Evolutionary conservation across 345 rosid genomes (phyloP), one percentile per base, ranked within the genome.

Genomic region (Erucastrum elatum): DNA sequence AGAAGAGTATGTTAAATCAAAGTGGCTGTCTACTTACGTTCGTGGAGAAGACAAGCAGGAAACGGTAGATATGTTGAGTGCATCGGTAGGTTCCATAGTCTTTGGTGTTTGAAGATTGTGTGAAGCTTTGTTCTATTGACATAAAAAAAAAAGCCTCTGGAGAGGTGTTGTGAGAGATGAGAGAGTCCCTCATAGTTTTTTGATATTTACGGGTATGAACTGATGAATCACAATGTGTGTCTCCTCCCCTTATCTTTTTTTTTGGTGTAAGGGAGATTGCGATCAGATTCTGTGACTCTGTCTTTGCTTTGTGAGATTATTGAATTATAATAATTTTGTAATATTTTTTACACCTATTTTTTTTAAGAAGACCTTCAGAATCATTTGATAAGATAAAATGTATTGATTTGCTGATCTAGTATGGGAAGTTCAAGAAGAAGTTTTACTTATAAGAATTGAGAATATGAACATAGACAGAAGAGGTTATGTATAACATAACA

Each of bases 1-100:
- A 1, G 84, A 84, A 0, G 95, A 88, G 76, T 95, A 95, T 82
- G 84, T 96, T 71, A 84, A 84, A 71, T 89, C 98, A 30, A 93
- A 96, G 64, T 94, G 98, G 98, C 80, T 92, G 39, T 87, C 98
- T 66, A 77, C 87, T 69, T 79, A 79, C 72, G 77, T 83, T 1
- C 85, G 90, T 75, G 56, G 44, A n/a, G 39, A 10, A 70, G 71
- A 53, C 16, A 74, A 74, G 66, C 34, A 64, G 64, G 61, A 34
- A 59, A 27, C 26, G 4, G 66, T 74, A 62, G 71, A 55, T 37
- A 30, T 68, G 75, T 30, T 74, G 59, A 35, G 66, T 29, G 39
- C 58, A 44, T 55, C 79, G 21, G 75, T 39, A 9, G 61, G 79
- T 17, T 63, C 79, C 63, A n/a, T 72, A 61, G 58, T 73, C 74